A percentile compares a stretch with the other conserved stretches of the same genome.
Conservation (phyloP, 495 filamentous ascomycete species). For the Friedmanniomyces endolithicus region DNA sequence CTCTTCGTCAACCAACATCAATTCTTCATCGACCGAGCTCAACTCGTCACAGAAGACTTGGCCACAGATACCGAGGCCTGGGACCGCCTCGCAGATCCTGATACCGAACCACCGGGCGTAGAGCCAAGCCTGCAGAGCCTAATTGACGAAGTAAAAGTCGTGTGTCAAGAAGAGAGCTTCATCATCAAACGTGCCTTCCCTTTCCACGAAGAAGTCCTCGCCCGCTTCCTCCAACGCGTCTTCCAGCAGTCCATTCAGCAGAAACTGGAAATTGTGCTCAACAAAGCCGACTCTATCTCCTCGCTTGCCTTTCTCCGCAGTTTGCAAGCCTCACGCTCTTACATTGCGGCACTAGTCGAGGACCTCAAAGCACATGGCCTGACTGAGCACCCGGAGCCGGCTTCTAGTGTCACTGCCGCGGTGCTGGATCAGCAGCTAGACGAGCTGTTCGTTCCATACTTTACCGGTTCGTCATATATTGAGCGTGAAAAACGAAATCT, state of each 20-base stretch:
- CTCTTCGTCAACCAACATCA: slow-evolving; percentile 97
- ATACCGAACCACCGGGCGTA: slow-evolving; percentile 77
- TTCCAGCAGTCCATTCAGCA: slow-evolving; percentile 98
- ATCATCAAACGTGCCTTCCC: slow-evolving; percentile 94
- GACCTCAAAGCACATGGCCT: slow-evolving; percentile 89
- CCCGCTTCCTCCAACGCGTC: slow-evolving; percentile 82
- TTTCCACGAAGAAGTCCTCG: slow-evolving; percentile 85
- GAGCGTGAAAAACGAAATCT: slow-evolving; percentile 82
- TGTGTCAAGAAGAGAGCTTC: slow-evolving; percentile 92
- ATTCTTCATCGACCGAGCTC: slow-evolving; percentile 91
- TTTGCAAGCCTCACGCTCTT: slow-evolving; percentile 75
- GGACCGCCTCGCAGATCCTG: slow-evolving; percentile 88
- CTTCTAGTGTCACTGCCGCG: slow-evolving; percentile 72
- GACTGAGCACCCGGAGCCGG: slow-evolving; percentile 86
- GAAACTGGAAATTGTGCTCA: slow-evolving; percentile 86
- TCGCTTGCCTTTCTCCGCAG: slow-evolving; percentile 85
- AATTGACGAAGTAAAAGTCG: slow-evolving; percentile 82
- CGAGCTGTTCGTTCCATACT: slow-evolving; percentile 90
- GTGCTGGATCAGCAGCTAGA: slow-evolving; percentile 91
- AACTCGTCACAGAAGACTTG: slow-evolving; percentile 83
- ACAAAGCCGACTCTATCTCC: slow-evolving; percentile 82
- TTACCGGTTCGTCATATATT: slow-evolving; percentile 87
- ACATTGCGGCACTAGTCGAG: slow-evolving; percentile 74
- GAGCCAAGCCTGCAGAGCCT: slow-evolving; percentile 86
- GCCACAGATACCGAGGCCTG: slow-evolving; percentile 61